Conservation (phyloP, 768 basidiomycete genomes). For the Multifurca ochricompacta region DNA sequence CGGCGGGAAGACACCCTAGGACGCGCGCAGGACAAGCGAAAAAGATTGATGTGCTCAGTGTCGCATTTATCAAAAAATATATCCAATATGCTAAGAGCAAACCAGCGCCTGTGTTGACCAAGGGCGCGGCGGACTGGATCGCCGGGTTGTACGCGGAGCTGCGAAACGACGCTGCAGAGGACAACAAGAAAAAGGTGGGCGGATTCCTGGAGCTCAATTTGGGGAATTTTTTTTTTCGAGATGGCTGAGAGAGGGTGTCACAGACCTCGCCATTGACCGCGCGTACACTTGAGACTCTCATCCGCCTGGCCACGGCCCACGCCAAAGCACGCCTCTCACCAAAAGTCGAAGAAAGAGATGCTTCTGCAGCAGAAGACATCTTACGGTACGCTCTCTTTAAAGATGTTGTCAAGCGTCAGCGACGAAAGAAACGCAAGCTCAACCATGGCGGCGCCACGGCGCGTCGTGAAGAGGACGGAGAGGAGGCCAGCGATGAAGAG, state of each 20-base stretch:
- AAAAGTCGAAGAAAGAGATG: slow-evolving; percentile 80
- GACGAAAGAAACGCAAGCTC: slow-evolving; percentile 80
- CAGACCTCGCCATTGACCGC: slow-evolving; percentile 97
- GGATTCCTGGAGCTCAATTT: background rate
- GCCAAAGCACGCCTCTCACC: slow-evolving; percentile 88
- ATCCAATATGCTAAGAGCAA: slow-evolving; percentile 95
- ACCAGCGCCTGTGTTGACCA: slow-evolving; percentile 75
- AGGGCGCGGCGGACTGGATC: slow-evolving; percentile 91
- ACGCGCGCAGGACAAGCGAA: slow-evolving; percentile 47
- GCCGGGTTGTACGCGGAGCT: slow-evolving; percentile 87
- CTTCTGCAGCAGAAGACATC: slow-evolving; percentile 86
- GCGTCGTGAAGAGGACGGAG: slow-evolving; percentile 27
- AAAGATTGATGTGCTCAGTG: slow-evolving; percentile 81
- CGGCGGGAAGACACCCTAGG: slow-evolving; percentile 34
- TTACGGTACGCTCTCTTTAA: slow-evolving; percentile 97
- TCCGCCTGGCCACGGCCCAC: slow-evolving; percentile 96
- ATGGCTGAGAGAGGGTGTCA: slow-evolving; percentile 5
- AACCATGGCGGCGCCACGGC: slow-evolving; percentile 52
- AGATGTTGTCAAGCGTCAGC: slow-evolving; percentile 80
- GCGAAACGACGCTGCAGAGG: slow-evolving; percentile 86
- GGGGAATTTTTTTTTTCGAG: background rate
- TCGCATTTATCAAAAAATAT: slow-evolving; percentile 95
- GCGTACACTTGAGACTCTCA: slow-evolving; percentile 96
- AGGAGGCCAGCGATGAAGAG: slow-evolving; percentile 45
- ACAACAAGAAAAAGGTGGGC: slow-evolving; percentile 76